Conservation (phyloP, 345 rosid species). For the Eucalyptus microcorys region DNA sequence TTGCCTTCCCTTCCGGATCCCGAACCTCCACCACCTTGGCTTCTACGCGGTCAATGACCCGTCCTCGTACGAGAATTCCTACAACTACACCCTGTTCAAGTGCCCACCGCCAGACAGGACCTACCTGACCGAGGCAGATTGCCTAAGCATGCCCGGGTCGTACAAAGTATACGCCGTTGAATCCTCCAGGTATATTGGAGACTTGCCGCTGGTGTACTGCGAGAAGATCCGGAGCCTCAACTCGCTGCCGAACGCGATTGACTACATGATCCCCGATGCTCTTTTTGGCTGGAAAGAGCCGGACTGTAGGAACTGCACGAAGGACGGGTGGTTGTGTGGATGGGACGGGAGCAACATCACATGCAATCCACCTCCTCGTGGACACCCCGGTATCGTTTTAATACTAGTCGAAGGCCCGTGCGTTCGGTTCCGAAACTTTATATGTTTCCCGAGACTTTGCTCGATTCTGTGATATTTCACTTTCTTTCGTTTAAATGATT, state of each 20-base stretch:
- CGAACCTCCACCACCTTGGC: neutral
- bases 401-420: neutral
- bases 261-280: neutral
- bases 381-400: neutral
- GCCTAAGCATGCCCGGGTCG: neutral
- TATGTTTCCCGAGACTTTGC: neutral
- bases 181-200: neutral
- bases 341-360: neutral
- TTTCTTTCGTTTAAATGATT: neutral
- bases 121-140: neutral
- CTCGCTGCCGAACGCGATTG: rapidly evolving
- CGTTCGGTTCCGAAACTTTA: neutral
- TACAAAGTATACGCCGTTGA: neutral
- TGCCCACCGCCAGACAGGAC: neutral
- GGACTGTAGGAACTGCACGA: neutral
- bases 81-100: neutral
- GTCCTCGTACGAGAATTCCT: rapidly evolving
- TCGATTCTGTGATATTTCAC: neutral
- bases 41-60: neutral
- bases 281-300: neutral
- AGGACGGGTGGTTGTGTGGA: neutral
- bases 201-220: neutral
- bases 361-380: neutral
- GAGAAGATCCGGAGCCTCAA: neutral
- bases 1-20: neutral